Conservation (phyloP, 2,329 filamentous ascomycete genomes). For the Colletotrichum orchidophilum region DNA sequence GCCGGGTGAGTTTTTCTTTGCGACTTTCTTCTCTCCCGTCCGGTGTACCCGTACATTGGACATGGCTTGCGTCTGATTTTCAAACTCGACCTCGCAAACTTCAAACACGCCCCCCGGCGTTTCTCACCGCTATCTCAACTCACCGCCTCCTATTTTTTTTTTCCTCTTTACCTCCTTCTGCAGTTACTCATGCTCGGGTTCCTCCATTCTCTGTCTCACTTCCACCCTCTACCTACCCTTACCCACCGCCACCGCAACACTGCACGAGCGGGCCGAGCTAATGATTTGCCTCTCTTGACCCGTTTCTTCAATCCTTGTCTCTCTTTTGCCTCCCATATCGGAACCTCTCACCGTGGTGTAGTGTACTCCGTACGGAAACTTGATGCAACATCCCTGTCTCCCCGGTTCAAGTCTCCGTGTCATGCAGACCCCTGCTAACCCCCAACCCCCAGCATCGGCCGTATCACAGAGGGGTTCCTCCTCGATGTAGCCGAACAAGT, state of each 20-base stretch:
- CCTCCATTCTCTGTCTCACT: conserved; percentile 14
- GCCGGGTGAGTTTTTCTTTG: conserved; percentile 46
- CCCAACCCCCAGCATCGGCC: conserved; percentile 71
- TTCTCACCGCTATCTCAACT: conserved; percentile 25
- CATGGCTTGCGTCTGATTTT: neutral
- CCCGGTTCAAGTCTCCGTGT: conserved; percentile 24
- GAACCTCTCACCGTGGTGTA: conserved; percentile 26
- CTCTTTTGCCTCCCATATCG: conserved; percentile 10
- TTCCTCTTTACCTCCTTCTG: neutral
- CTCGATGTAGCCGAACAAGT: conserved; percentile 74
- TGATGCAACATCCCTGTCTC: conserved; percentile 21
- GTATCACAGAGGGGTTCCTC: conserved; percentile 83
- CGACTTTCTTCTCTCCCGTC: neutral
- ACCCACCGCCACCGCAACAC: conserved; percentile 14
- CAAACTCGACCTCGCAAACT: conserved; percentile 11
- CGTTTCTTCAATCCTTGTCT: neutral
- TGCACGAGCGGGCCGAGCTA: conserved; percentile 18
- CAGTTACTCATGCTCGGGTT: conserved; percentile 11
- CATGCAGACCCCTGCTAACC: conserved; percentile 14
- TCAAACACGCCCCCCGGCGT: neutral
- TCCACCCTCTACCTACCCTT: conserved; percentile 16
- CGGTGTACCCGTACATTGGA: conserved; percentile 17
- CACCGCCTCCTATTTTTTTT: conserved; percentile 17
- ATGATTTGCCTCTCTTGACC: conserved; percentile 11
- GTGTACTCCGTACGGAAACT: no score